Evolutionary conservation across 2,329 filamentous ascomycete genomes (phyloP), one percentile per base, ranked within the genome.

Genomic region (Colletotrichum acutatum): DNA sequence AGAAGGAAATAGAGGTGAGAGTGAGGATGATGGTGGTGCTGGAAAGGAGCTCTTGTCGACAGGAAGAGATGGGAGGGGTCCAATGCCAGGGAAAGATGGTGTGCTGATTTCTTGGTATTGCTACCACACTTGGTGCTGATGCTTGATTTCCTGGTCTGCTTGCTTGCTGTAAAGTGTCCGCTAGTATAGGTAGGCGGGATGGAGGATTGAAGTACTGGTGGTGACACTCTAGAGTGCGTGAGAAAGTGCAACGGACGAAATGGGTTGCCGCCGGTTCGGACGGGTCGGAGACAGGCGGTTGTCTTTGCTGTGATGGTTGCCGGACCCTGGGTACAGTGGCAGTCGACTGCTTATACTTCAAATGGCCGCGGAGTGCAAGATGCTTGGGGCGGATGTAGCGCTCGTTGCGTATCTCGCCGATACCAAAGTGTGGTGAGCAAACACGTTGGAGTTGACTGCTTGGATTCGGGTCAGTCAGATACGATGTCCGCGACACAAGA

Each of bases 221-320:
- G 58, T 63, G 14, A 58, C n/a, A 22, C 12, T 12, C 6, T 24
- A 22, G 30, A 22, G 32, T n/a, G 28, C 11, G 32, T 16, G 28
- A 53, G 49, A 64, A 9, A 9, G 32, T 42, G 37, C 24, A 62
- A 46, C 11, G 46, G 46, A 28, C 24, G 26, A 54, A 46, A 22
- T 42, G 37, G n/a, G 46, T 62, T 34, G 57, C 24, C 49, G 68
- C 49, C 28, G 68, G 68, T 71, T 71, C 68, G 64, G 64, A 71
- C 64, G 68, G 57, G 46, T 71, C 68, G 64, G 68, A 46, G 64
- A 61, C 52, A 49, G 37, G 30, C n/a, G 49, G 32, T 9, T 8
- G 24, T 65, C 12, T 64, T 57, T 66, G 32, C 62, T 28, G 34
- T 19, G 34, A 22, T 46, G 34, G 34, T 28, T 30, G 63, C 53